Base-by-base conservation (phyloP, 768 basidiomycete species). In the Megacollybia marginata region DNA sequence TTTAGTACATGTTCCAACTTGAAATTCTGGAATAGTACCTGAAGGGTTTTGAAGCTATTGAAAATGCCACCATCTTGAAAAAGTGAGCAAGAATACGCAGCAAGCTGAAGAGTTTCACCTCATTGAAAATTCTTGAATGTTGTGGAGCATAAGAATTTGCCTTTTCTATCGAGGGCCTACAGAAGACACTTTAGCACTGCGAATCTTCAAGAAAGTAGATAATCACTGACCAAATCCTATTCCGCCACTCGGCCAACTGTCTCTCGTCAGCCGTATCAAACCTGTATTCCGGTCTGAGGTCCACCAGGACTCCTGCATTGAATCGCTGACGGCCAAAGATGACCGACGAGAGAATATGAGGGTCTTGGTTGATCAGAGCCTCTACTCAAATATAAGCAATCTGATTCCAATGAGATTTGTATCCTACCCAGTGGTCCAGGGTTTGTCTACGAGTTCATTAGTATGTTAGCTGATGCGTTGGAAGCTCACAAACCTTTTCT, bases 81-180 rank as follows among this genome's bases (percentile, higher is more conserved):
- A 6, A 16, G 8, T 15, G 20, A 2, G 4, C 23, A 44, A 23
- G 31, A 19, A 10, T 42, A 16, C 52, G 18, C 13, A 16, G 4
- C 13, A 46, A 10, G 42, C 47, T 19, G 16, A 19, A 46, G 16
- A 38, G 15, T 43, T 57, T 40, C 9, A 69, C 71, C 66, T 72
- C 72, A 52, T 70, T 73, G 60, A 74, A 72, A 4, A 76, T 54
- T n/a, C 71, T 57, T 2, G 71, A 73, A 54, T 73, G 71, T 33
- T 68, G 60, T 12, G 72, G 72, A 0, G 70, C 69, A 48, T 61
- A 65, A 4, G 47, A 49, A 48, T 74, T 75, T 46, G 67, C 59
- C 50, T 65, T 58, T 42, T 69, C 65, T 3, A 75, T 60, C 7
- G 64, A 70, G 0, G 70, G 62, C 71, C 71, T 73, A 31, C 13